A percentile compares a stretch with the other conserved stretches of the same genome.
These are phyloP conservation scores for Xylaria telfairii DNA, from an alignment of 495 filamentous ascomycete genomes.

Conservation along the genomic window DNA sequence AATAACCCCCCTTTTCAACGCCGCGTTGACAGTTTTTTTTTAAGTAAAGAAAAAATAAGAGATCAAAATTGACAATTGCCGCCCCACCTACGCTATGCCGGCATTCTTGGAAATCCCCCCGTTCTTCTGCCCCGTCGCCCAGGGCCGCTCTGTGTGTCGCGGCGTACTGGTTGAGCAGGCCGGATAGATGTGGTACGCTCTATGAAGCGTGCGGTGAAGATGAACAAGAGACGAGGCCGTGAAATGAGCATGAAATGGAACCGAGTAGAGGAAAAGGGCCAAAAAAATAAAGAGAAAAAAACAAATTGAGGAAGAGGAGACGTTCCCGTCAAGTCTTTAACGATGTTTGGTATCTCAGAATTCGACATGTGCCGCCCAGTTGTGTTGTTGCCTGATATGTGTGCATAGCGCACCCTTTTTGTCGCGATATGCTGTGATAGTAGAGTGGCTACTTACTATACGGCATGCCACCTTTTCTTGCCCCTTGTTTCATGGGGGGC, in stretches of 20 bases:
- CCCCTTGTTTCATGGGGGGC: background rate
- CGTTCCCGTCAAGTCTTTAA: conserved; percentile 20
- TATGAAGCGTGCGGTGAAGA: background rate
- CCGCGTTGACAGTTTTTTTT: background rate
- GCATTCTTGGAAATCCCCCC: background rate
- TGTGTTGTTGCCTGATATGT: conserved; percentile 21
- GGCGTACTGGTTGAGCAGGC: conserved; percentile 12
- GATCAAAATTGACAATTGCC: conserved; percentile 7
- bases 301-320: background rate
- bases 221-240: background rate
- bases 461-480: conserved; percentile 13
- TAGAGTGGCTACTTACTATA: background rate
- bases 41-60: background rate
- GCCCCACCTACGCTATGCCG: conserved; percentile 17
- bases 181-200: conserved; percentile 5
- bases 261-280: background rate
- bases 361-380: conserved; percentile 35
- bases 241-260: background rate
- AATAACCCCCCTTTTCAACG: conserved; percentile 16
- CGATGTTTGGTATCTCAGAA: conserved; percentile 39
- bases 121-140: conserved; percentile 1
- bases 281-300: conserved; percentile 8
- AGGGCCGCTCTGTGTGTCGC: background rate
- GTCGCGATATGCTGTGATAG: conserved; percentile 6
- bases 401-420: background rate